These are phyloP conservation scores for Aspergillus fumigatiaffinis DNA, from an alignment of 2,329 filamentous ascomycete genomes.

Conservation along the genomic window DNA sequence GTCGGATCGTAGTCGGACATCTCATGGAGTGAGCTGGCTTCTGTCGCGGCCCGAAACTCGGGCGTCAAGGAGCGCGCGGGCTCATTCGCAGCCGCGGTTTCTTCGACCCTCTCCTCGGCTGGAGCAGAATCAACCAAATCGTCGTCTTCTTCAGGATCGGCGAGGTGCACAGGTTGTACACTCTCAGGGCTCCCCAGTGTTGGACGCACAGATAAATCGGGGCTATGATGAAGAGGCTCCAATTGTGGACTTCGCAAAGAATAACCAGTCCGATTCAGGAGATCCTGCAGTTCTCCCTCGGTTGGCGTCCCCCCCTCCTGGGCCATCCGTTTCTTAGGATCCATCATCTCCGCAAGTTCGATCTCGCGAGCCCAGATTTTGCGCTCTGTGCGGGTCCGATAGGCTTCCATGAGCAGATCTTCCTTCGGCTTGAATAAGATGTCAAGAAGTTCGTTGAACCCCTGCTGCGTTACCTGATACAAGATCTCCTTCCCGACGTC, in stretches of 20 bases:
- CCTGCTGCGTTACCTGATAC: conserved; percentile 86
- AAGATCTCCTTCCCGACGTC: conserved; percentile 85
- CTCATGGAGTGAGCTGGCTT: conserved; percentile 4
- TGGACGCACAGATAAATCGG: conserved; percentile 23
- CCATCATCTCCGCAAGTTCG: conserved; percentile 31
- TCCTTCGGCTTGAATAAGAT: conserved; percentile 79
- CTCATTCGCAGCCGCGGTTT: conserved; percentile 1
- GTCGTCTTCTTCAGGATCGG: conserved; percentile 16
- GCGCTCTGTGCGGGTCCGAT: conserved; percentile 59
- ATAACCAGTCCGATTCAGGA: conserved; percentile 43
- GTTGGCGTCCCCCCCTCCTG: conserved; percentile 3
- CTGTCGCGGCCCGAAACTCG: conserved; percentile 7
- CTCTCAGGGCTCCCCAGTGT: conserved; percentile 7
- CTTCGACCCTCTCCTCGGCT: conserved; percentile 15
- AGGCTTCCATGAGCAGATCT: conserved; percentile 66
- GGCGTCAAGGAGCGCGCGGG: conserved; percentile 2
- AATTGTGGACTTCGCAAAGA: conserved; percentile 22
- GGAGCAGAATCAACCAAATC: conserved; percentile 14
- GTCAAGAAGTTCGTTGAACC: conserved; percentile 89
- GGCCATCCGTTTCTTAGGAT: conserved; percentile 22
- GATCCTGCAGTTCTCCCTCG: conserved; percentile 40
- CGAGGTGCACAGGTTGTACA: conserved; percentile 21
- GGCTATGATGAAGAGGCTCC: conserved; percentile 17
- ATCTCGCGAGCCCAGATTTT: conserved; percentile 49
- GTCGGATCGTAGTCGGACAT: conserved; percentile 37